Evolutionary conservation across 768 basidiomycete species (phyloP), one percentile per base, ranked within the genome.

Genomic region (Rhizopogon rudus): DNA sequence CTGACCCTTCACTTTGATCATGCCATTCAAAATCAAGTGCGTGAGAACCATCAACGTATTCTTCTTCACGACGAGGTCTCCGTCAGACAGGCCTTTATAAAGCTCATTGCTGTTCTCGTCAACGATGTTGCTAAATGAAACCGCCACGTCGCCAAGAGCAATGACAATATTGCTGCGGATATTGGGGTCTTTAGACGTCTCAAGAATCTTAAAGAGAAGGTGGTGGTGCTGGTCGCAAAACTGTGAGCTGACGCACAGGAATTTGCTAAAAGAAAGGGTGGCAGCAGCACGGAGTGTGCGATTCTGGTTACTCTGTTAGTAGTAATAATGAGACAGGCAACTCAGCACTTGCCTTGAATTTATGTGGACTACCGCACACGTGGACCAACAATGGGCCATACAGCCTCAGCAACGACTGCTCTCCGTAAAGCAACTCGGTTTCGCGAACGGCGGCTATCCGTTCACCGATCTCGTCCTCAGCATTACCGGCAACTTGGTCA

Each of bases 1-100:
- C 67, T 99, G 96, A 1, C 97, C 97, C 73, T 99, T 98, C 62
- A 98, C 95, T 72, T 98, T 99, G 80, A 99, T 91, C 97, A 98
- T 98, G 2, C 96, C 96, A 63, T 98, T 98, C 58, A 99, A 74
- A 66, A 98, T 98, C 57, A 99, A 74, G 69, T 98, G 93, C 10
- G 94, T 96, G 54, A 98, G 78, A 31, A 98, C 97, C 96, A 98
- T 98, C 44, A 99, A 80, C 37, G 96, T 97, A 73, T 98, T 98
- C 80, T 98, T 98, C 84, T 98, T 99, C 60, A 99, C 96, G 40
- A 88, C 82, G 9, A 92, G 72, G 62, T 96, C 83, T 40, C 75
- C 75, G 68, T 99, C 97, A 10, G 91, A 88, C 37, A 98, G 81
- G 2, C 96, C 96, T 65, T 88, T 89, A 77, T 98, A 99, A 2